Evolutionary conservation across 768 basidiomycete genomes (phyloP), one percentile per base, ranked within the genome.

Genomic region (Rhodotorula graminis): DNA sequence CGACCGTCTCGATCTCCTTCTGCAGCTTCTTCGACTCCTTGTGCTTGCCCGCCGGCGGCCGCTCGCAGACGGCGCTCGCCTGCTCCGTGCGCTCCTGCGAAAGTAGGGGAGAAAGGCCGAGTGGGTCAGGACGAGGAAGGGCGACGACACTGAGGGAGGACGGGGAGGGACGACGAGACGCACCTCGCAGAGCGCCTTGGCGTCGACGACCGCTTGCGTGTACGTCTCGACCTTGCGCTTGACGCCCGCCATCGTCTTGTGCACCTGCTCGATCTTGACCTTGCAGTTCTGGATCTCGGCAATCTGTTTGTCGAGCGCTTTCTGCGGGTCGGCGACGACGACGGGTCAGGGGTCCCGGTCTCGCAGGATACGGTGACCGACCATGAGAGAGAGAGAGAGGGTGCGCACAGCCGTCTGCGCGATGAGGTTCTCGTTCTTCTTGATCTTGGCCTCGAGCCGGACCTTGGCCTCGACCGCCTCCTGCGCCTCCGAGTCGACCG

Each of bases 51-150:
- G 88, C 82, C 25, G 83, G 84, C 15, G 74, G 71, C 12, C 76
- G 73, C 29, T 82, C 84, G 69, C 88, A 91, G 76, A 86, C 88
- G 77, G 87, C 80, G 31, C 83, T 79, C 25, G 91, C 92, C 55
- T 85, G 85, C 8, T 79, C 82, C 5, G 86, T 86, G 89, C 90
- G 92, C 33, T 83, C 83, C 86, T 90, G 76, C n/a, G n/a, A n/a
- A n/a, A n/a, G n/a, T n/a, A n/a, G n/a, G n/a, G n/a, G n/a, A n/a
- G n/a, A n/a, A n/a, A n/a, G n/a, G n/a, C n/a, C n/a, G n/a, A n/a
- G n/a, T n/a, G n/a, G n/a, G n/a, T n/a, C n/a, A n/a, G n/a, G n/a
- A n/a, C n/a, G n/a, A n/a, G n/a, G n/a, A n/a, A n/a, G n/a, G n/a
- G n/a, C n/a, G n/a, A n/a, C n/a, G n/a, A n/a, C n/a, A n/a, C n/a